Conservation (phyloP, 306 rosid species). For the Astragalus membranaceus region DNA sequence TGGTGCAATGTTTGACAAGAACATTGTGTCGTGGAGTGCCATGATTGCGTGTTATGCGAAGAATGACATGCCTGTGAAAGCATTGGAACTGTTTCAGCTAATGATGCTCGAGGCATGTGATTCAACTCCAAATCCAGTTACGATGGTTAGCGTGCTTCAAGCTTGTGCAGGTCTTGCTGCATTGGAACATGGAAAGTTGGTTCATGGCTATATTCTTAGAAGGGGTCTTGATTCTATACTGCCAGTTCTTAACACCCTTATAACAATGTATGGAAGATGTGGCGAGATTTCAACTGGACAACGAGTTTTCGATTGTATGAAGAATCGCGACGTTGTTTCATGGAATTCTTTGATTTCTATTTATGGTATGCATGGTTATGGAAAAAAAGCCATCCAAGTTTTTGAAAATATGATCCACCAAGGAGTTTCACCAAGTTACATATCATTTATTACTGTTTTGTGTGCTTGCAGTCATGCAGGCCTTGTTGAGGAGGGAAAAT, state of each 20-base stretch:
- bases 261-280: conserved; percentile 82
- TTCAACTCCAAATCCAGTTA: conserved; percentile 74
- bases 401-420: conserved; percentile 56
- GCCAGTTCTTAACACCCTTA: conserved; percentile 70
- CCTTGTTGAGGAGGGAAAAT: background rate
- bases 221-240: conserved; percentile 81
- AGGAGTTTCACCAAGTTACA: conserved; percentile 59
- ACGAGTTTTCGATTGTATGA: conserved; percentile 7
- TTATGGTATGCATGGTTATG: conserved; percentile 82
- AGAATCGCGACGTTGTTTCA: background rate
- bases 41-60: conserved; percentile 10
- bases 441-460: conserved; percentile 71
- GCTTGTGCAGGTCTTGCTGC: conserved; percentile 81
- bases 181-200: conserved; percentile 72
- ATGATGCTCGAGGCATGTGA: conserved; percentile 61
- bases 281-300: conserved; percentile 70
- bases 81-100: conserved; percentile 64
- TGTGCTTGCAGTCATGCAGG: conserved; percentile 85
- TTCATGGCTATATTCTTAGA: conserved; percentile 82
- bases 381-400: conserved; percentile 60
- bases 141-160: conserved; percentile 94
- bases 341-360: conserved; percentile 45
- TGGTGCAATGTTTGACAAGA: conserved; percentile 55
- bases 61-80: conserved; percentile 21
- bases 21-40: conserved; percentile 50